Base-by-base conservation (phyloP, 225 moss, liverwort and hornwort species). In the Pseudisothecium myosuroides region DNA sequence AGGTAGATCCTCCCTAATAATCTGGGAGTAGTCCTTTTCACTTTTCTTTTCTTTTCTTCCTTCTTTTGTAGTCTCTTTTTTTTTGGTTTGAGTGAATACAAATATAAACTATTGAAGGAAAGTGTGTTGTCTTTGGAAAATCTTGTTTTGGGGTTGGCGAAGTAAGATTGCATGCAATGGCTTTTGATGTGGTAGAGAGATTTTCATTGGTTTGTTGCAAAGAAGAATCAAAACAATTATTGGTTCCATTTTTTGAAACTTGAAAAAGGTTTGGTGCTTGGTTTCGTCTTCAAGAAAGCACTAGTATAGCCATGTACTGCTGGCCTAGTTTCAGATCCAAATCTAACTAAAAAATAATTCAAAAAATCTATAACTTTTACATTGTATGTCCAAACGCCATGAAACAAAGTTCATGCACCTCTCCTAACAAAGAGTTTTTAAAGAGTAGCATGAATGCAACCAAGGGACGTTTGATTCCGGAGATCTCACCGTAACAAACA, bases 121-220 rank as follows among this genome's bases (percentile, higher is more conserved):
- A 0, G 6, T 12, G 9, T 22, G 4, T 23, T 24, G 5, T 36
- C 11, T 5, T 0, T 9, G 0, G 3, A 19, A 37, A 36, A 37
- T 0, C 20, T 36, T 36, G 20, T 36, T 45, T 47, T 15, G 27
- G 26, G 9, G 3, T 1, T 11, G 21, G 23, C 5, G 0, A 54
- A 36, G 1, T 37, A 6, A 77, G 10, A 37, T 77, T 54, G 54
- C 1, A 17, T 17, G 5, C 10, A 32, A 29, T 43, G 29, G 4
- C 21, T 22, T 62, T 81, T 45, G 45, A 22, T 4, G 2, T 4
- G 4, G 32, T 45, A 16, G 47, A 34, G 2, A 10, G 6, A 2
- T 43, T 17, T 43, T 43, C 6, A 45, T 45, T 34, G 15, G 3
- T 22, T 62, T 4, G 15, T 45, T 81, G 22, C 1, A 31, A 43